A percentile compares a stretch with the other conserved stretches of the same genome.
These are phyloP conservation scores for Naganishia vaughanmartiniae DNA, from an alignment of 768 basidiomycete genomes.

Conservation along the genomic window DNA sequence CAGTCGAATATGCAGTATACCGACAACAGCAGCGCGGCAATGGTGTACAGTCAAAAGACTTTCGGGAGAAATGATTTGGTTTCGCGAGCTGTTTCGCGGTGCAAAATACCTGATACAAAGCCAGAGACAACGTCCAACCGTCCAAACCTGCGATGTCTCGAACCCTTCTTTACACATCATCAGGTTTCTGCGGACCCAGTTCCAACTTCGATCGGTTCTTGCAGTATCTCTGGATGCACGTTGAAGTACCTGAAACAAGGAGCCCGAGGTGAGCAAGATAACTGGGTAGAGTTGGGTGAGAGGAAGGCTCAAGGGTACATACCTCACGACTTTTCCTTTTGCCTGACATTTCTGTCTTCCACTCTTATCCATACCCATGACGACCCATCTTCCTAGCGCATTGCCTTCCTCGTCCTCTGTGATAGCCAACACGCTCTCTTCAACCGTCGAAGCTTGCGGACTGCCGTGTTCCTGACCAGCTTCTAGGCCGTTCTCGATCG, in stretches of 20 bases:
- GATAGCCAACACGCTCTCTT: slow-evolving; percentile 80
- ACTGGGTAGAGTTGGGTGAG: background rate
- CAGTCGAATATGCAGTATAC: too few species aligned
- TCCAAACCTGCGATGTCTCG: background rate
- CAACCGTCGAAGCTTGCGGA: slow-evolving; percentile 49
- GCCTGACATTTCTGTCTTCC: slow-evolving; percentile 55
- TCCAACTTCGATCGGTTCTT: slow-evolving; percentile 20
- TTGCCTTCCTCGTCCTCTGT: slow-evolving; percentile 59
- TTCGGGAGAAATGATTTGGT: too few species aligned
- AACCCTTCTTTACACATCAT: background rate
- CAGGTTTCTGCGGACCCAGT: background rate
- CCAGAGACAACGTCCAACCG: too few species aligned
- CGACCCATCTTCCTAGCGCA: slow-evolving; percentile 27
- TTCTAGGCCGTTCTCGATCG: slow-evolving; percentile 17
- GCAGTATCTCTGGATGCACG: slow-evolving; percentile 59
- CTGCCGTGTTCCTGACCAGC: slow-evolving; percentile 11
- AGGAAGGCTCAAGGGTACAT: slow-evolving; percentile 40
- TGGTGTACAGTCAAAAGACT: too few species aligned
- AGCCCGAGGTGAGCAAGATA: background rate
- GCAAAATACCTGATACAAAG: too few species aligned
- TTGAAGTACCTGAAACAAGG: slow-evolving; percentile 56
- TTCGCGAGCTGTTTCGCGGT: too few species aligned
- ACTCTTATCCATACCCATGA: slow-evolving; percentile 53
- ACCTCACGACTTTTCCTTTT: slow-evolving; percentile 69
- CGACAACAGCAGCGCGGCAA: too few species aligned